phyloP scores from a whole-genome alignment of 2,329 filamentous ascomycete species.

The Exophiala phaeomuriformis region DNA sequence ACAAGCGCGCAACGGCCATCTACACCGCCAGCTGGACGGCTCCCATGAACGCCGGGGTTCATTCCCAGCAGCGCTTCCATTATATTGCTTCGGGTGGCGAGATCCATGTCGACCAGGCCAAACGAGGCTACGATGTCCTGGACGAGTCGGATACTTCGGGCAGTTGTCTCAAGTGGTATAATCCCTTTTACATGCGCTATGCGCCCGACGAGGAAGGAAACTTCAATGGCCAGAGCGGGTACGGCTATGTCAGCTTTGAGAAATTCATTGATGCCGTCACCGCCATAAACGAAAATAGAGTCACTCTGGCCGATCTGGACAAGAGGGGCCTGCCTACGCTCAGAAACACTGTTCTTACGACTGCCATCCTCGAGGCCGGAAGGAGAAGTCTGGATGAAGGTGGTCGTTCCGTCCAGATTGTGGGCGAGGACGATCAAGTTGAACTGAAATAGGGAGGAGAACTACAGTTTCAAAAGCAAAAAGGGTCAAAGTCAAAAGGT shows the following conservation, averaged over 20 bases:
- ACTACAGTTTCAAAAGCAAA: not conserved
- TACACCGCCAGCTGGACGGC: conserved; percentile 95
- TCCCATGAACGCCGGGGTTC: conserved; percentile 85
- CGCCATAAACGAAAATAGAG: conserved; percentile 64
- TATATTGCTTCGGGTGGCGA: conserved; percentile 81
- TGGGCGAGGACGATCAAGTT: conserved; percentile 40
- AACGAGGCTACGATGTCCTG: conserved; percentile 91
- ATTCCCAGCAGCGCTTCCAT: conserved; percentile 95
- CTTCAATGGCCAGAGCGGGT: conserved; percentile 83
- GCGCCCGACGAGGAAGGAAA: conserved; percentile 92
- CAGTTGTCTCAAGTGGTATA: conserved; percentile 65
- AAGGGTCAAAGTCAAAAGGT: not conserved
- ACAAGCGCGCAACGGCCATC: conserved; percentile 71
- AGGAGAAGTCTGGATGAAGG: conserved; percentile 76
- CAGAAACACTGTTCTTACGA: conserved; percentile 82
- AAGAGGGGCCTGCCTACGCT: conserved; percentile 74
- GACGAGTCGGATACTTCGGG: conserved; percentile 53
- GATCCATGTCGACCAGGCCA: conserved; percentile 84
- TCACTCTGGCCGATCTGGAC: conserved; percentile 70
- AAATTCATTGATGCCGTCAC: conserved; percentile 89
- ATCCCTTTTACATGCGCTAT: conserved; percentile 94
- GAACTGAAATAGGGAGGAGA: conserved; percentile 10
- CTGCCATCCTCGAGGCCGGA: conserved; percentile 83
- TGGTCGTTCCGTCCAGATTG: conserved; percentile 66
- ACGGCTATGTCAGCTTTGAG: conserved; percentile 90